A percentile compares a stretch with the other conserved stretches of the same genome.
These are phyloP conservation scores for Haplosporangium gracile DNA, from an alignment of 192 early-diverging fungal genomes.

Conservation along the genomic window DNA sequence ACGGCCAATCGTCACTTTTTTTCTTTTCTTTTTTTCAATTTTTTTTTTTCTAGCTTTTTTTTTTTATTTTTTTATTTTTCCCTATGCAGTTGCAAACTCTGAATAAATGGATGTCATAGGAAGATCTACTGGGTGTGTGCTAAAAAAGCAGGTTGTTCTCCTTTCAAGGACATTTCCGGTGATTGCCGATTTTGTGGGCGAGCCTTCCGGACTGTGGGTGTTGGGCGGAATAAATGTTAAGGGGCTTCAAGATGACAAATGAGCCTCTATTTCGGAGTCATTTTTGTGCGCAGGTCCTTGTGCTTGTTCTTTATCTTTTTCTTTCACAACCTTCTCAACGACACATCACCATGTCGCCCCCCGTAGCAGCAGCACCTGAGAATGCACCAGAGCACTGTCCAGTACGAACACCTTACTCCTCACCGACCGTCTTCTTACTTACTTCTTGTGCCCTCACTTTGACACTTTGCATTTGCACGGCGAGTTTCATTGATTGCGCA, in stretches of 20 bases:
- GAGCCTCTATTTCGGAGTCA: neutral
- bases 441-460: neutral
- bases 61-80: neutral
- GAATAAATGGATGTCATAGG: neutral
- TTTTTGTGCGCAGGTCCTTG: constrained; percentile 3
- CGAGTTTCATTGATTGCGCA: neutral
- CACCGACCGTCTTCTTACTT: neutral
- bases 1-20: neutral
- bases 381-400: constrained; percentile 84
- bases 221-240: neutral
- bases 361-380: constrained; percentile 50
- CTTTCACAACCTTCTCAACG: neutral
- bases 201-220: too few species aligned
- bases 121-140: too few species aligned
- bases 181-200: neutral
- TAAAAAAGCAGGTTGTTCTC: too few species aligned
- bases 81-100: neutral
- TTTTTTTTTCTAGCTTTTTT: constrained; percentile 25
- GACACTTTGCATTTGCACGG: neutral
- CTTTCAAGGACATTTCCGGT: neutral
- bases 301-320: neutral
- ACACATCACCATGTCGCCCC: constrained; percentile 8
- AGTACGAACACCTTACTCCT: constrained; percentile 35
- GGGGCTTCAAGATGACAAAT: constrained; percentile 20
- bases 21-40: constrained; percentile 17